Evolutionary conservation across 441 rosid species (phyloP).

Genomic region (Hura crepitans): DNA sequence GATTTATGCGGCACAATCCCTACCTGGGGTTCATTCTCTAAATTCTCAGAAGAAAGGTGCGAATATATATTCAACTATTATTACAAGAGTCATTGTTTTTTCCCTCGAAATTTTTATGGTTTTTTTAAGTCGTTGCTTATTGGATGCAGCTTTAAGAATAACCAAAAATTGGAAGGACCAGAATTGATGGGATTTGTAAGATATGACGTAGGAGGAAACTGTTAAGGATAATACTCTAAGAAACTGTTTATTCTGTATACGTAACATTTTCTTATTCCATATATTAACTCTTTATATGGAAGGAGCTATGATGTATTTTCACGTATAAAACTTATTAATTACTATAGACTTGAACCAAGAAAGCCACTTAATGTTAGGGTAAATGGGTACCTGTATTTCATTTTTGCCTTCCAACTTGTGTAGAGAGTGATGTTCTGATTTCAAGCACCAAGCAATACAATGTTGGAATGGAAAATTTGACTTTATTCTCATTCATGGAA

Average conservation of each 20-base stretch:
- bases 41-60: slow-evolving; percentile 63
- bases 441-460: too few relatives aligned
- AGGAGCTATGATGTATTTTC: background rate
- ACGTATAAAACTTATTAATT: background rate
- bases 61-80: background rate
- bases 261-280: slow-evolving; percentile 5
- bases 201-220: slow-evolving; percentile 45
- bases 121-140: background rate
- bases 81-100: too few relatives aligned
- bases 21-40: slow-evolving; percentile 56
- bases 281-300: slow-evolving; percentile 24
- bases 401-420: too few relatives aligned
- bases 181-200: slow-evolving; percentile 76
- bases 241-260: too few relatives aligned
- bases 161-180: slow-evolving; percentile 64
- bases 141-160: slow-evolving; percentile 45
- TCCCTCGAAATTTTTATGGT: background rate
- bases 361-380: background rate
- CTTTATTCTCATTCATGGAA: too few relatives aligned
- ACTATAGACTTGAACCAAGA: background rate
- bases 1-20: slow-evolving; percentile 73
- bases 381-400: too few relatives aligned
- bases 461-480: too few relatives aligned
- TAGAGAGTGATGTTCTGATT: too few relatives aligned
- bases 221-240: too few relatives aligned